These are phyloP conservation scores for Cucumis hystrix DNA, from an alignment of 306 rosid genomes.

Conservation along the genomic window DNA sequence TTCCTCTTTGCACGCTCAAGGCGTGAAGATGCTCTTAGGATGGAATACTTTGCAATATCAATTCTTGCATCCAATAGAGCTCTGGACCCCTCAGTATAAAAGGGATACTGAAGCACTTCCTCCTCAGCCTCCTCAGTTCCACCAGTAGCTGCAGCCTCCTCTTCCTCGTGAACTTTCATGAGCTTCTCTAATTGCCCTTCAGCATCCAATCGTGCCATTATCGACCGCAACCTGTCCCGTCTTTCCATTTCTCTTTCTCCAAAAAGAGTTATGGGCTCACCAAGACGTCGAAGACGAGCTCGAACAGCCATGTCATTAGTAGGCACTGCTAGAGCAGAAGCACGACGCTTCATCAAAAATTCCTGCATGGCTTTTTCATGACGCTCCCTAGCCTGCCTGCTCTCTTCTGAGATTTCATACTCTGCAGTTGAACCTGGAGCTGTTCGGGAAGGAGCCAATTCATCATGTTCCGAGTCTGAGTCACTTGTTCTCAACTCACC, in stretches of 20 bases:
- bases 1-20: constrained; percentile 68
- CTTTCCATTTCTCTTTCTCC: constrained; percentile 98
- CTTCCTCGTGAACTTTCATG: constrained; percentile 79
- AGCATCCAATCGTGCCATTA: constrained; percentile 64
- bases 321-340: constrained; percentile 82
- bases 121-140: constrained; percentile 53
- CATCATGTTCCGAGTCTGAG: constrained; percentile 54
- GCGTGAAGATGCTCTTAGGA: constrained; percentile 47
- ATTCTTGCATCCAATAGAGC: constrained; percentile 59
- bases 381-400: constrained; percentile 54
- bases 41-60: constrained; percentile 57
- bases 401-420: constrained; percentile 83
- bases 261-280: constrained; percentile 77
- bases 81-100: constrained; percentile 73
- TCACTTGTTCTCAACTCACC: constrained; percentile 48
- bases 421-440: constrained; percentile 35
- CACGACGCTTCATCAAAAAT: constrained; percentile 74
- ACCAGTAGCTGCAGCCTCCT: constrained; percentile 63
- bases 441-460: constrained; percentile 14
- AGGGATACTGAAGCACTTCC: constrained; percentile 58
- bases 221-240: constrained; percentile 67
- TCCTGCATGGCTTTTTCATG: constrained; percentile 80
- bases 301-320: constrained; percentile 89
- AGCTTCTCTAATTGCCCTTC: constrained; percentile 79
- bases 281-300: constrained; percentile 77